Evolutionary conservation across 345 rosid genomes (phyloP), one percentile per base, ranked within the genome.

Genomic region (Cardiospermum halicacabum): DNA sequence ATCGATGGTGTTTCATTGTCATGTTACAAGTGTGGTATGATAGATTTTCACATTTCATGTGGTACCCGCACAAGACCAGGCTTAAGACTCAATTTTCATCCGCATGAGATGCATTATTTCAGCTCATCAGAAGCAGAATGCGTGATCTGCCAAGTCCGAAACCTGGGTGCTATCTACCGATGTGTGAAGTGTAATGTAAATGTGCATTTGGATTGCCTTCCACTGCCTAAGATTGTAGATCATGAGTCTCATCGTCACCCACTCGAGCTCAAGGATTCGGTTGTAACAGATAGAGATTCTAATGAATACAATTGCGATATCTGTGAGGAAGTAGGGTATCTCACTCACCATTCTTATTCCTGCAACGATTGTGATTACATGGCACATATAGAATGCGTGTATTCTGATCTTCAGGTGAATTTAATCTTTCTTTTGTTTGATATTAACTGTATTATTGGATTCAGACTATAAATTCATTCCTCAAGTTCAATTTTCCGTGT

Each of bases 301-400:
- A 47, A 27, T 8, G 45, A 62, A 11, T 54, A 31, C 31, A 43
- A 22, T 0, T 62, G 62, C 31, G 62, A 45, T 31, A 16, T 53
- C 16, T 49, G 75, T 62, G 72, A 72, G 60, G 27, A 50, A 36
- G 56, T 50, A 50, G 18, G 61, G 13, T 7, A 60, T 42, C 54
- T 65, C 7, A 51, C 54, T 18, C 62, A 70, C 60, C 65, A 39
- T 49, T 65, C 42, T 54, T 74, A 67, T 48, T 59, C 13, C 0
- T 73, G 75, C 12, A 2, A 59, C 28, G 62, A 48, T 45, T 67
- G 78, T 61, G 42, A 12, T 25, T 73, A 22, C 58, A 15, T 69
- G 37, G 56, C 70, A 24, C 78, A 73, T 39, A 67, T 73, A 11
- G 58, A 70, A 63, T 73, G 81, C 19, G 43, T 61, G 6, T 2